Evolutionary conservation across 306 rosid genomes (phyloP).

Genomic region (Hylodesmum podocarpum): DNA sequence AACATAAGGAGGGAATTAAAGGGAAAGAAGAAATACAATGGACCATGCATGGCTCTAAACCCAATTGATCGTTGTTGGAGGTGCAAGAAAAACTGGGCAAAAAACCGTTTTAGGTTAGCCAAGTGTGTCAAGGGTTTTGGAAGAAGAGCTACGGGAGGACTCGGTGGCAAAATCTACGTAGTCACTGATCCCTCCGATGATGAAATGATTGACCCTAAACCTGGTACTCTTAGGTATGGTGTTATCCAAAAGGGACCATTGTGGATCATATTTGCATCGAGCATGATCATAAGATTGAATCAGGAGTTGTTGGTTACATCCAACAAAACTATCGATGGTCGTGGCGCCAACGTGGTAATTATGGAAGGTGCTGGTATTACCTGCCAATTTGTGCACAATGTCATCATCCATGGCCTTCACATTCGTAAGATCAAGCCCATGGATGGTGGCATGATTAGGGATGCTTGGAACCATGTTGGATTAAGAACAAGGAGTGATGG

Average conservation of each 20-base stretch:
- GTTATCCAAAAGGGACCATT: conserved; percentile 54
- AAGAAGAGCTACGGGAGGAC: conserved; percentile 61
- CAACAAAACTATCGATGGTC: conserved; percentile 88
- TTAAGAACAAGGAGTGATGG: conserved; percentile 60
- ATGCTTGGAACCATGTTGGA: conserved; percentile 53
- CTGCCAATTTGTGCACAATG: conserved; percentile 50
- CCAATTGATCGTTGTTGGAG: conserved; percentile 96
- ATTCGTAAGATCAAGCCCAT: conserved; percentile 26
- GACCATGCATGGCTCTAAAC: conserved; percentile 59
- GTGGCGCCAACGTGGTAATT: conserved; percentile 64
- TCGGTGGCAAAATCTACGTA: conserved; percentile 39
- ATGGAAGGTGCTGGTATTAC: conserved; percentile 63
- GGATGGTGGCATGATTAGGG: conserved; percentile 68
- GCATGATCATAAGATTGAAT: conserved; percentile 58
- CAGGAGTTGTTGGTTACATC: conserved; percentile 61
- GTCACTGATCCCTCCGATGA: conserved; percentile 65
- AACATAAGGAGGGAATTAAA: conserved; percentile 54
- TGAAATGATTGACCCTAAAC: conserved; percentile 44
- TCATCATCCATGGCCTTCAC: conserved; percentile 66
- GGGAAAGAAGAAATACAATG: background rate
- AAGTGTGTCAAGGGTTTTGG: conserved; percentile 73
- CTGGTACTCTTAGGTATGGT: conserved; percentile 66
- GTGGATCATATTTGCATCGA: conserved; percentile 65
- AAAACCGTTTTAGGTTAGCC: conserved; percentile 51
- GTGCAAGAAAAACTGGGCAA: conserved; percentile 60